Percentiles rank a stretch among this genome's conserved stretches.
phyloP scores from a whole-genome alignment of 257 asterid species.

The Handroanthus guayacan region DNA sequence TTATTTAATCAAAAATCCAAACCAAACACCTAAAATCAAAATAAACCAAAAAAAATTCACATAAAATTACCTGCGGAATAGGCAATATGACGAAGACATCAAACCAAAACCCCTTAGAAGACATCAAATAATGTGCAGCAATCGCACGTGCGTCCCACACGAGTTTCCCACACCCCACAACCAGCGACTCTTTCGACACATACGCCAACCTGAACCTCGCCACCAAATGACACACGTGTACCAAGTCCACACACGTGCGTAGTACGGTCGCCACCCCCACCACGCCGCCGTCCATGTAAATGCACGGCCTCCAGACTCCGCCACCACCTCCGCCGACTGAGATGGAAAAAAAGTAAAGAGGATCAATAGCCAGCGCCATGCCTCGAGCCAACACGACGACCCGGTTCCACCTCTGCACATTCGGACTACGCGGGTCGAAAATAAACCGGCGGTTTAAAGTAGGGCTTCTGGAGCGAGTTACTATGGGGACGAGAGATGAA shows the following conservation, averaged over 20 bases:
- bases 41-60: background rate
- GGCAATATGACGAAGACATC: conserved; percentile 69
- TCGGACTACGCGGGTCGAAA: conserved; percentile 60
- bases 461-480: conserved; percentile 30
- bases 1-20: no score
- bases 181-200: conserved; percentile 63
- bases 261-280: conserved; percentile 54
- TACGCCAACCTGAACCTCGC: conserved; percentile 66
- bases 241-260: conserved; percentile 59
- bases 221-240: conserved; percentile 61
- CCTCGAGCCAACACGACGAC: conserved; percentile 65
- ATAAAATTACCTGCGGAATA: conserved; percentile 57
- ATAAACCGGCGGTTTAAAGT: conserved; percentile 40
- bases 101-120: conserved; percentile 64
- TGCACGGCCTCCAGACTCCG: conserved; percentile 48
- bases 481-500: conserved; percentile 55
- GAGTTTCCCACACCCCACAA: conserved; percentile 71
- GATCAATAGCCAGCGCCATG: conserved; percentile 65
- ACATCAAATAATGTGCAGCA: conserved; percentile 58
- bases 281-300: conserved; percentile 56
- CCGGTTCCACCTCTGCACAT: conserved; percentile 65
- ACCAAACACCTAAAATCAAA: background rate
- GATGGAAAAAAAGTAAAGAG: conserved; percentile 60
- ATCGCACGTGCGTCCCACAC: conserved; percentile 70
- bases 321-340: conserved; percentile 46